Evolutionary conservation across 2,329 filamentous ascomycete genomes (phyloP).

Genomic region (Niveomyces coronatus): DNA sequence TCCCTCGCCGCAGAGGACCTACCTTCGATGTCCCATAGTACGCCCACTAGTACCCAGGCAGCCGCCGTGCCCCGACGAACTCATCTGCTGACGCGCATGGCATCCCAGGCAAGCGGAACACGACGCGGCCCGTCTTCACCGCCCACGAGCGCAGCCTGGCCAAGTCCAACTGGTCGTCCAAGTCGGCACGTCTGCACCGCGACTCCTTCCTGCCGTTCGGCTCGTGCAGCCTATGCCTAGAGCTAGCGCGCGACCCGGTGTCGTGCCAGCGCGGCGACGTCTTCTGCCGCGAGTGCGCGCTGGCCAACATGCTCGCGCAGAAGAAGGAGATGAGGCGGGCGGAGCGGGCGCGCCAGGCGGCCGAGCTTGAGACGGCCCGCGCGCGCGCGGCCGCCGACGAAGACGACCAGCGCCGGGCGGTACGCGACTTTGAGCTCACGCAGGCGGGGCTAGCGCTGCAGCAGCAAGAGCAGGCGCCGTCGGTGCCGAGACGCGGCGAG

Average conservation of each 20-base stretch:
- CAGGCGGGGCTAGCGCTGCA: conserved; percentile 56
- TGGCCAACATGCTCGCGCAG: conserved; percentile 83
- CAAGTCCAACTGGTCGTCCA: conserved; percentile 71
- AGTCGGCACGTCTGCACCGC: conserved; percentile 72
- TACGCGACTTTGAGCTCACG: conserved; percentile 75
- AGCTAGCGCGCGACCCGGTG: conserved; percentile 71
- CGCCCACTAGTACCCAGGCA: too few species aligned
- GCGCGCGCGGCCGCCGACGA: conserved; percentile 51
- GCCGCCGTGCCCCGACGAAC: too few species aligned
- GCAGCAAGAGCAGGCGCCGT: conserved; percentile 17
- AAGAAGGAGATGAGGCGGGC: conserved; percentile 81
- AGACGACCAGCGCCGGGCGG: conserved; percentile 58
- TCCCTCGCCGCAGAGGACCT: too few species aligned
- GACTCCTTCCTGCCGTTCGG: conserved; percentile 91
- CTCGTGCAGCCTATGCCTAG: conserved; percentile 78
- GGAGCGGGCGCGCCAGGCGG: conserved; percentile 54
- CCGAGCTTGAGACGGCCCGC: conserved; percentile 51
- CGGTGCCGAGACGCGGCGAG: conserved; percentile 20
- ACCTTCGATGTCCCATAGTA: conserved; percentile 45
- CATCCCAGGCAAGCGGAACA: conserved; percentile 72
- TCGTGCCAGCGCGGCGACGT: conserved; percentile 77
- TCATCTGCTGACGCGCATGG: too few species aligned
- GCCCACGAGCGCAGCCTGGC: conserved; percentile 79
- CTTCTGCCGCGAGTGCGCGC: conserved; percentile 90
- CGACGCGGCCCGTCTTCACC: conserved; percentile 86